Base-by-base conservation (phyloP, 1,139 yeast species). In the Kurtzmaniella quercitrusa region DNA sequence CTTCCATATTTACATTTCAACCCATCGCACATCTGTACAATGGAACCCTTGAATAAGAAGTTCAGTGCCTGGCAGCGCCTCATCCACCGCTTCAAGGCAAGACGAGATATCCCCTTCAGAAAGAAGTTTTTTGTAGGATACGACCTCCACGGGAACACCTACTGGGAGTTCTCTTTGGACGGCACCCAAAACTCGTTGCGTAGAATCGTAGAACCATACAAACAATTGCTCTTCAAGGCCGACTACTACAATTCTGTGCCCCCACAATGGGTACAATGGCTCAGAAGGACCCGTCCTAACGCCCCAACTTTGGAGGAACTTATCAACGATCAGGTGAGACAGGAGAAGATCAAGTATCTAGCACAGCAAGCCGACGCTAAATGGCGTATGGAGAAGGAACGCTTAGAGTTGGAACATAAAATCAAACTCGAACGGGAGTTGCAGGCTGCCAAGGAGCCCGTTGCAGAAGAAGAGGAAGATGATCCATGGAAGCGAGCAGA, bases 201-300 rank as follows among this genome's bases (percentile, higher is more conserved):
- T 43, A 54, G 84, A 38, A 75, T 77, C 48, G 62, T 75, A 51
- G 76, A 75, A 47, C 84, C 83, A 1, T 62, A 58, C 45, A 56
- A 62, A 44, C 62, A 63, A 37, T 63, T 67, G 43, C 52, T 67
- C 5, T 73, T 72, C 56, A 65, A 77, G 44, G 75, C 69, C 6
- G 82, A 78, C 51, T 78, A 78, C 51, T 76, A 71, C 51, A 55
- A 59, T 8, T 70, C 73, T 3, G 67, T 77, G 0, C 83, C 82
- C 14, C 82, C 93, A 1, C 91, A 82, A 55, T 87, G 95, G 95
- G 66, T 79, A 37, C 91, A 84, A 57, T 87, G 95, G 95, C 68
- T 88, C 19, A 62, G 94, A 42, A 70, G 79, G 52, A 81, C 88
- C 1, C 69, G 95, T 42, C 63, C 69, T 1, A 56, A 63, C 1